A percentile compares a stretch with the other conserved stretches of the same genome.
These are phyloP conservation scores for Backusella macrospora DNA, from an alignment of 192 early-diverging fungal species.

Conservation along the genomic window DNA sequence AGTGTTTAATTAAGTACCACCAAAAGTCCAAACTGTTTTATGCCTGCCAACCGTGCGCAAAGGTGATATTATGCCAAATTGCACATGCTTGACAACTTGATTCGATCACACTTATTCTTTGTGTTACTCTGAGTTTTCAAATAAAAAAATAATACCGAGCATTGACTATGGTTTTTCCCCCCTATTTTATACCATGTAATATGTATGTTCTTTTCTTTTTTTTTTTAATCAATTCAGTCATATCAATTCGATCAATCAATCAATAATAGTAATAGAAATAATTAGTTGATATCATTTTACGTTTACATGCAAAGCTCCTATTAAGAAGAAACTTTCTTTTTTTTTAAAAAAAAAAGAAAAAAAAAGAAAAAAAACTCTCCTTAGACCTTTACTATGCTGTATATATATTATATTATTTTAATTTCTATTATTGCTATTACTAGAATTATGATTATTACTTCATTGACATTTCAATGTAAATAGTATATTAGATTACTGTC, in stretches of 20 bases:
- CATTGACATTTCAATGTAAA: background rate
- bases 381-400: no score
- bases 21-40: background rate
- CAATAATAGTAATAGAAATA: background rate
- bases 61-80: constrained; percentile 12
- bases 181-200: background rate
- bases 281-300: background rate
- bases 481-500: background rate
- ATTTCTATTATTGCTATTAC: background rate
- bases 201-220: background rate
- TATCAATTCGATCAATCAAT: background rate
- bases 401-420: no score
- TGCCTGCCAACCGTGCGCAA: background rate
- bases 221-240: background rate
- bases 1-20: constrained; percentile 2
- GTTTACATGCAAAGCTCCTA: constrained; percentile 6
- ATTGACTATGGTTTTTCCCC: background rate
- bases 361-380: no score
- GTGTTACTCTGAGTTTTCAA: background rate
- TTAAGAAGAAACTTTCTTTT: constrained; percentile 1
- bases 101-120: constrained; percentile 7
- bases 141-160: constrained; percentile 1
- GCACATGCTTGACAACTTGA: constrained; percentile 9
- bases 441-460: background rate
- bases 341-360: background rate